These are phyloP conservation scores for Cardamine resedifolia DNA, from an alignment of 345 rosid genomes.

Conservation along the genomic window DNA sequence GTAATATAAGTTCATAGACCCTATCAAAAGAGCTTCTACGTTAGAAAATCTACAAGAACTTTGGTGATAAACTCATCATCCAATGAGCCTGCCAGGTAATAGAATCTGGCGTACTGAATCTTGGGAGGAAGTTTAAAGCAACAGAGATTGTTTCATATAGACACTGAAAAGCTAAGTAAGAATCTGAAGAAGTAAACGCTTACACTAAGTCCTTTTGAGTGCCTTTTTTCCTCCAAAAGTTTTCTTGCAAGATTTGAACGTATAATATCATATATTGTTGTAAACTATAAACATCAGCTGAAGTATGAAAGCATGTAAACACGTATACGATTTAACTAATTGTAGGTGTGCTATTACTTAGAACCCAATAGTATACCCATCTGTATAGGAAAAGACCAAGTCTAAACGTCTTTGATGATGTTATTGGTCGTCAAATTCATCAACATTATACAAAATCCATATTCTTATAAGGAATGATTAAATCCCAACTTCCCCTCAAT, in stretches of 20 bases:
- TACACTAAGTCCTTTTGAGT: neutral
- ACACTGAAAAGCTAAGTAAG: neutral
- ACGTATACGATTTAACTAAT: neutral
- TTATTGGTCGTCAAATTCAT: neutral
- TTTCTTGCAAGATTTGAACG: neutral
- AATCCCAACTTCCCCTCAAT: neutral
- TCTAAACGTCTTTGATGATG: neutral
- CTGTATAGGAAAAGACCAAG: neutral
- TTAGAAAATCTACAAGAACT: neutral
- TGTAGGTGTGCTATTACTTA: neutral
- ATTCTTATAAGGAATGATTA: neutral
- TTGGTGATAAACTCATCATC: too few species aligned
- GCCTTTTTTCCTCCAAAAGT: neutral
- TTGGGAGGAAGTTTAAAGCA: neutral
- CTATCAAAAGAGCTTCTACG: neutral
- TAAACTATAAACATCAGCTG: neutral
- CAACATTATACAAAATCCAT: neutral
- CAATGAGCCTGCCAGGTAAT: neutral
- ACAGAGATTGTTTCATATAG: neutral
- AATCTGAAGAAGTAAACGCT: neutral
- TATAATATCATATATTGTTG: neutral
- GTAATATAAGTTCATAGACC: neutral
- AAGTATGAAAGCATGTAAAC: neutral
- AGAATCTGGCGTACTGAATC: neutral
- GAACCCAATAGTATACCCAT: neutral